Percentiles rank a stretch among this genome's conserved stretches.
Evolutionary conservation across 208 protist genomes (phyloP).

Genomic region (Leishmania lainsoni): DNA sequence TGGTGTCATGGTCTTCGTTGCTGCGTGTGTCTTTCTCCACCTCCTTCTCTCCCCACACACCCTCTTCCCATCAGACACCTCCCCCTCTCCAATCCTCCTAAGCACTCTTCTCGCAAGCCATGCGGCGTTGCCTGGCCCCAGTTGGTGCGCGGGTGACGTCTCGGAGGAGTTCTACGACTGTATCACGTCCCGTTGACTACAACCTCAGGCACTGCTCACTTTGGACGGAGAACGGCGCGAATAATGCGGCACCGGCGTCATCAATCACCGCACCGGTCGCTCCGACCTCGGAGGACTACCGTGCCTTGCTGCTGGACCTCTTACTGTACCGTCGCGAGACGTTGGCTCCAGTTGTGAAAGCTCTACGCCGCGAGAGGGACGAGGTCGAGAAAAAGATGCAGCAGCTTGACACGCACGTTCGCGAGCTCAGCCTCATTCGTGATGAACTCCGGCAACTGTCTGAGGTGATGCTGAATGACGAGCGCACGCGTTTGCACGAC

Average conservation of each 20-base stretch:
- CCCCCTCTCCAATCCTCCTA: not conserved
- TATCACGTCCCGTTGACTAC: not conserved
- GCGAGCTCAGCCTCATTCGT: conserved; percentile 56
- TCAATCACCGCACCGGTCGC: not conserved
- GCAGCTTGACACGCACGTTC: conserved; percentile 59
- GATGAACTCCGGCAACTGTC: conserved; percentile 72
- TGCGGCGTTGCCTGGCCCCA: conserved; percentile 5
- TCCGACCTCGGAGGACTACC: conserved; percentile 54
- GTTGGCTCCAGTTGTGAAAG: conserved; percentile 57
- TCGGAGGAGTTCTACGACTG: not conserved
- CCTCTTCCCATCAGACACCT: not conserved
- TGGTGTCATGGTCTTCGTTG: not conserved
- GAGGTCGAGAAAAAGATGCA: conserved; percentile 45
- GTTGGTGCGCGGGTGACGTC: not conserved
- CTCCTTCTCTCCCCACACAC: not conserved
- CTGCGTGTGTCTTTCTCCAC: not conserved
- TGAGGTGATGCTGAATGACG: conserved; percentile 20
- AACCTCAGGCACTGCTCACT: not conserved
- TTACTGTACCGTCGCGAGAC: conserved; percentile 78
- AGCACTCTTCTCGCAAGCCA: conserved; percentile 1
- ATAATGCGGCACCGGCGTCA: not conserved
- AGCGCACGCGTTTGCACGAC: conserved; percentile 20
- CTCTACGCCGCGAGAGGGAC: conserved; percentile 57
- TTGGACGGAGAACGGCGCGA: not conserved
- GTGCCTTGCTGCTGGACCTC: conserved; percentile 71